A percentile compares a stretch with the other conserved stretches of the same genome.
Evolutionary conservation across 495 filamentous ascomycete species (phyloP).

Genomic region (Aspergillus nidulans): DNA sequence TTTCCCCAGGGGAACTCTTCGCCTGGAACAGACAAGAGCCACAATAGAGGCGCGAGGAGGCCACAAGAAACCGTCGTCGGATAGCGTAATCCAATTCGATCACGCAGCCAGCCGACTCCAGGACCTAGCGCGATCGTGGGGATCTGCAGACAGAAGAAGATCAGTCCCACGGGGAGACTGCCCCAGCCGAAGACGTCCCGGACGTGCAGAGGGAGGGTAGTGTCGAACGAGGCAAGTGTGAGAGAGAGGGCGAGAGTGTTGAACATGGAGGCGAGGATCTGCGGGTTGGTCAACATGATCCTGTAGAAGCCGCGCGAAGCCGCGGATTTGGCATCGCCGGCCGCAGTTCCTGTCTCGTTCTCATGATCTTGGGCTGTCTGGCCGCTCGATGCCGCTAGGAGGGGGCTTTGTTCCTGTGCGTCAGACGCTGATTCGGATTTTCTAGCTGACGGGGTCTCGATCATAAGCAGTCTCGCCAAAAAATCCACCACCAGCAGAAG

Average conservation of each 20-base stretch:
- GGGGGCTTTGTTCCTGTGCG: background rate
- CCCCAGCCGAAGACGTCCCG: constrained; percentile 20
- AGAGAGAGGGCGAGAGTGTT: constrained; percentile 2
- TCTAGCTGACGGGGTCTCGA: constrained; percentile 9
- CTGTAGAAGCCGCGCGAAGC: constrained; percentile 11
- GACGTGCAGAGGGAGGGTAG: constrained; percentile 23
- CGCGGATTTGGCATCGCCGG: background rate
- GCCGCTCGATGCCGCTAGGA: background rate
- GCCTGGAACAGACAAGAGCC: constrained; percentile 11
- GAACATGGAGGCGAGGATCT: constrained; percentile 10
- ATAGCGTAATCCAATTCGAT: constrained; percentile 16
- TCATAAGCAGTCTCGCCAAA: constrained; percentile 20
- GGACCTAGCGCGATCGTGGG: constrained; percentile 17
- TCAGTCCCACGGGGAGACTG: constrained; percentile 13
- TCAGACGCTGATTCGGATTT: no score
- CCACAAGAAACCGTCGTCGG: constrained; percentile 15
- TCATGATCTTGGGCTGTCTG: background rate
- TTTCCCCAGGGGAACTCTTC: background rate
- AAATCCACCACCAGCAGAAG: constrained; percentile 21
- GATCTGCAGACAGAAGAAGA: constrained; percentile 18
- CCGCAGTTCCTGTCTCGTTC: background rate
- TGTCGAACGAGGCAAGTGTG: constrained; percentile 17
- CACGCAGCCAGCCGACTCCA: constrained; percentile 18
- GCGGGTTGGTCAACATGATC: constrained; percentile 12
- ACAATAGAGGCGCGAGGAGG: constrained; percentile 9